Percentiles rank a stretch among this genome's conserved stretches.
Conservation (phyloP, 106 monocot species). For the Acorus gramineus region DNA sequence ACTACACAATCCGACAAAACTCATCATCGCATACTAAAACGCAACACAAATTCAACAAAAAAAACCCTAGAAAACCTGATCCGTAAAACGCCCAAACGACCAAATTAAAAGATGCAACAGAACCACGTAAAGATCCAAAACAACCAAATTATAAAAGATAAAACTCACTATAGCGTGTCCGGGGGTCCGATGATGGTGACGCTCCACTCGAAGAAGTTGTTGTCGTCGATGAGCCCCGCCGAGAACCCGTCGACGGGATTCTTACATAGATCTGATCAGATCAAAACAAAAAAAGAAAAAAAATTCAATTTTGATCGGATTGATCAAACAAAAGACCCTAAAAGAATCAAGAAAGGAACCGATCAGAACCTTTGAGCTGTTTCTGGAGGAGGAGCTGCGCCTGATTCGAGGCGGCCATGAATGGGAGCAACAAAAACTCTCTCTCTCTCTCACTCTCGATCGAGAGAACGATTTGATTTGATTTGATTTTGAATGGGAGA, state of each 20-base stretch:
- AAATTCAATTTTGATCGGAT: background rate
- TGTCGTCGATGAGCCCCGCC: constrained; percentile 62
- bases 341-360: background rate
- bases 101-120: too few species aligned
- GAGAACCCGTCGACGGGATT: constrained; percentile 77
- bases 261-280: constrained; percentile 48
- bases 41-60: too few species aligned
- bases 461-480: too few species aligned
- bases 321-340: background rate
- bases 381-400: constrained; percentile 51
- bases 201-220: constrained; percentile 66
- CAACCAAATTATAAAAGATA: too few species aligned
- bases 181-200: constrained; percentile 75
- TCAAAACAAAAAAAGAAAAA: background rate
- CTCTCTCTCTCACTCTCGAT: too few species aligned
- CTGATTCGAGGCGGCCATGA: constrained; percentile 41
- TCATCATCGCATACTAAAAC: too few species aligned
- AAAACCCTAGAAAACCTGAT: too few species aligned
- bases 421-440: too few species aligned
- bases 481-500: too few species aligned
- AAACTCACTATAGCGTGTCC: constrained; percentile 55
- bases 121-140: too few species aligned
- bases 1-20: too few species aligned
- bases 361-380: constrained; percentile 39
- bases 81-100: too few species aligned